Evolutionary conservation across 2,329 filamentous ascomycete genomes (phyloP).

Genomic region (Ceratocystis lukuohia): DNA sequence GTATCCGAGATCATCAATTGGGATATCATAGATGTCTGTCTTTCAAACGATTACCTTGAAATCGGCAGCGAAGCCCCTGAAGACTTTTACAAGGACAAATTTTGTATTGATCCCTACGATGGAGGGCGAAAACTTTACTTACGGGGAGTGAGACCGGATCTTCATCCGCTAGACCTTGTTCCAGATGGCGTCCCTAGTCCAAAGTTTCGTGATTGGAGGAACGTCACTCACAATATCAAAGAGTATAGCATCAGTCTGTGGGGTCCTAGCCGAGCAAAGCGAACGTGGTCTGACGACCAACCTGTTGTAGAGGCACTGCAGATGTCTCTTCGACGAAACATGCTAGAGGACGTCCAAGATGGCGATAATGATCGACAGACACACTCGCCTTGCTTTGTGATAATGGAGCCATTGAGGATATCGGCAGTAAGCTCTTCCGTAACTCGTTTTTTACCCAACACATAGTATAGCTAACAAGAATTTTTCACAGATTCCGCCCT

Average conservation of each 20-base stretch:
- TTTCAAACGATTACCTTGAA: slow-evolving; percentile 23
- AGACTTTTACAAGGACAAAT: slow-evolving; percentile 39
- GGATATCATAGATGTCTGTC: slow-evolving; percentile 36
- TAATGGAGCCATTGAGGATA: slow-evolving; percentile 62
- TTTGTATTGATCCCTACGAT: slow-evolving; percentile 44
- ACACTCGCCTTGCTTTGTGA: slow-evolving; percentile 46
- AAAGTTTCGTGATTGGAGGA: slow-evolving; percentile 32
- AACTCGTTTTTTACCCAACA: too few relatives aligned
- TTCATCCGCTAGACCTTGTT: slow-evolving; percentile 52
- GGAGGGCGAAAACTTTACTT: slow-evolving; percentile 51
- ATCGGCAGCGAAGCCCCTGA: slow-evolving; percentile 33
- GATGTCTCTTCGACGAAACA: slow-evolving; percentile 65
- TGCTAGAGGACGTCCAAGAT: slow-evolving; percentile 55
- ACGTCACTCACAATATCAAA: slow-evolving; percentile 49
- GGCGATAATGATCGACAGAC: slow-evolving; percentile 33
- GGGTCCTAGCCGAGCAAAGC: slow-evolving; percentile 40
- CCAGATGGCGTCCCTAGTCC: slow-evolving; percentile 41
- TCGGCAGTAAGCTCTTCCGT: slow-evolving; percentile 48
- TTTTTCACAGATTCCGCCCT: slow-evolving; percentile 45
- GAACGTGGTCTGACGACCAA: slow-evolving; percentile 51
- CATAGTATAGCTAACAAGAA: slow-evolving; percentile 21
- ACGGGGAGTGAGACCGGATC: slow-evolving; percentile 38
- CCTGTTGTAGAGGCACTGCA: slow-evolving; percentile 67
- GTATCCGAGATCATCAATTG: slow-evolving; percentile 42
- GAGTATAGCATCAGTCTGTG: slow-evolving; percentile 74